phyloP scores from a whole-genome alignment of 306 rosid species.

The Alnus rubra region DNA sequence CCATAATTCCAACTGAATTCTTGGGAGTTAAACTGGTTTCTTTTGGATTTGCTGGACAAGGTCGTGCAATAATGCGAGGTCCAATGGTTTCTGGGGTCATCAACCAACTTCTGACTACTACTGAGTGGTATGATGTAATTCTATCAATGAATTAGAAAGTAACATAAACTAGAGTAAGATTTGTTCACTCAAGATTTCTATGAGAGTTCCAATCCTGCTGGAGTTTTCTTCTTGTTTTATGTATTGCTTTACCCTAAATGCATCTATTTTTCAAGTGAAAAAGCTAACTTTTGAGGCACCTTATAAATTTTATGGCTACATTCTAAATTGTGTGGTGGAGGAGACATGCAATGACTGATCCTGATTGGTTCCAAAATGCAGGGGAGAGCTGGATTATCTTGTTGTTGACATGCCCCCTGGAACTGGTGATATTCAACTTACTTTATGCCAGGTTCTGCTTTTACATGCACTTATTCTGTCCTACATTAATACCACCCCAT shows the following conservation, averaged over 20 bases:
- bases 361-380: conserved; percentile 41
- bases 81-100: conserved; percentile 99
- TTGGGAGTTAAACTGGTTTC: conserved; percentile 93
- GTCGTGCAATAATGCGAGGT: conserved; percentile 98
- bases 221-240: not conserved
- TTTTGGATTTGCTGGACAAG: conserved; percentile 97
- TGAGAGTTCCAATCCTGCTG: not conserved
- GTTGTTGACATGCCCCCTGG: conserved; percentile 98
- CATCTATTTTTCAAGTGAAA: not conserved
- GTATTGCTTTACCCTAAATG: not conserved
- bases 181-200: conserved; percentile 3
- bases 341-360: conserved; percentile 19
- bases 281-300: not conserved
- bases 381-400: conserved; percentile 99
- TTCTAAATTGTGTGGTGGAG: not conserved
- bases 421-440: conserved; percentile 97
- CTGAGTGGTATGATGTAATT: conserved; percentile 67
- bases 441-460: conserved; percentile 86
- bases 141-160: conserved; percentile 2
- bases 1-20: conserved; percentile 93
- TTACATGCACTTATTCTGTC: not conserved
- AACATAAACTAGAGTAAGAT: conserved; percentile 9
- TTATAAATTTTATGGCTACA: not conserved
- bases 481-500: conserved; percentile 1
- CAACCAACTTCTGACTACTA: conserved; percentile 86